Conservation (phyloP, 148 eudicot genomes). For the Chenopodium suecicum region DNA sequence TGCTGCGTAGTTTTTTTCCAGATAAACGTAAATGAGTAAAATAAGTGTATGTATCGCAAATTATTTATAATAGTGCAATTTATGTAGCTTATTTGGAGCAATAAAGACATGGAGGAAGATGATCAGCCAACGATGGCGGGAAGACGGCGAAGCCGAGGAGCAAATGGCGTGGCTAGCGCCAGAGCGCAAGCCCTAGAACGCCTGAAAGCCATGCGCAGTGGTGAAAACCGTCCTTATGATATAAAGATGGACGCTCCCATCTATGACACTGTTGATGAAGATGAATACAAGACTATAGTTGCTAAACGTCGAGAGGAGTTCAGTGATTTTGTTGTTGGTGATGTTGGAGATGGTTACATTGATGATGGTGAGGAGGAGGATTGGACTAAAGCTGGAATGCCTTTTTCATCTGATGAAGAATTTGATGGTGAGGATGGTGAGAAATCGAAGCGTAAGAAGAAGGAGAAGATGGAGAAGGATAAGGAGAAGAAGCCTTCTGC, state of each 20-base stretch:
- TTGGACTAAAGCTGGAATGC: constrained; percentile 55
- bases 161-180: constrained; percentile 29
- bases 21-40: too few relatives aligned
- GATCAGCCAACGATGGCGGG: constrained; percentile 43
- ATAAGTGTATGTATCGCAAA: too few relatives aligned
- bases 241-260: constrained; percentile 74
- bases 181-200: constrained; percentile 70
- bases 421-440: constrained; percentile 9
- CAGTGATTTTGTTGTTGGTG: constrained; percentile 59
- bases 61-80: too few relatives aligned
- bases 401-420: constrained; percentile 43
- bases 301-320: constrained; percentile 67
- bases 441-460: constrained; percentile 36
- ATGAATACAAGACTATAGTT: constrained; percentile 74
- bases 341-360: constrained; percentile 43
- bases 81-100: background rate
- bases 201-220: constrained; percentile 53
- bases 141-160: constrained; percentile 45
- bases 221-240: constrained; percentile 50
- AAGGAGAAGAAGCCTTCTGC: constrained; percentile 54
- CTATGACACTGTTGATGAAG: constrained; percentile 86
- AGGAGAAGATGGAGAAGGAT: constrained; percentile 36
- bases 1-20: too few relatives aligned
- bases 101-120: constrained; percentile 37
- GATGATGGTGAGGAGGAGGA: constrained; percentile 96